Percentiles rank a stretch among this genome's conserved stretches.
phyloP scores from a whole-genome alignment of 208 protist genomes.

The Crithidia fasciculata region DNA sequence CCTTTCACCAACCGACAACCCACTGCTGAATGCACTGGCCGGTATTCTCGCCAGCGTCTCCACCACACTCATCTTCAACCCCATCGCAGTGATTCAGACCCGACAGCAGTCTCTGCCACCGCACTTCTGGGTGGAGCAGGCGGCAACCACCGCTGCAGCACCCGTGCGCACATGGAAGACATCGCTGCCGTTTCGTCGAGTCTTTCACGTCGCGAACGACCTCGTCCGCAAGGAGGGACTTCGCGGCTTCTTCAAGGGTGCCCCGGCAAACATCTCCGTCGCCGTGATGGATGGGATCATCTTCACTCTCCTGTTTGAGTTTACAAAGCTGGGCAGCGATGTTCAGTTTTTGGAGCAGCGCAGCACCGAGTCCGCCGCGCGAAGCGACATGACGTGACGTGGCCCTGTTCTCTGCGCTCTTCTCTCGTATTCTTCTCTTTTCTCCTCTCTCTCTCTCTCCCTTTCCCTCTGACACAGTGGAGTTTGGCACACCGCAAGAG shows the following conservation, averaged over 20 bases:
- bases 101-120: constrained; percentile 74
- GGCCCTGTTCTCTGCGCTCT: no score
- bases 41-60: constrained; percentile 64
- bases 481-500: no score
- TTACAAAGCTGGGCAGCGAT: constrained; percentile 89
- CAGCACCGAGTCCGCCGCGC: constrained; percentile 9
- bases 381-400: not conserved
- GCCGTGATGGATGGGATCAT: constrained; percentile 82
- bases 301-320: constrained; percentile 85
- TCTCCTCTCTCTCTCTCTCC: no score
- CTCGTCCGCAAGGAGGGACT: constrained; percentile 65
- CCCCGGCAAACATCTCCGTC: constrained; percentile 68
- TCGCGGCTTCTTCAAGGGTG: constrained; percentile 83
- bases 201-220: constrained; percentile 49
- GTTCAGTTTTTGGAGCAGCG: constrained; percentile 53
- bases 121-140: constrained; percentile 19
- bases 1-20: constrained; percentile 84
- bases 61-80: constrained; percentile 83
- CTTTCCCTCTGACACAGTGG: no score
- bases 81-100: constrained; percentile 81
- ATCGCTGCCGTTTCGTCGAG: constrained; percentile 33
- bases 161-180: constrained; percentile 21
- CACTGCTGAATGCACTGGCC: constrained; percentile 70
- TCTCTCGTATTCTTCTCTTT: no score
- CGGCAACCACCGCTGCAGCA: not conserved